Conservation (phyloP, 495 filamentous ascomycete species). For the Staphylotrichum longicolle region DNA sequence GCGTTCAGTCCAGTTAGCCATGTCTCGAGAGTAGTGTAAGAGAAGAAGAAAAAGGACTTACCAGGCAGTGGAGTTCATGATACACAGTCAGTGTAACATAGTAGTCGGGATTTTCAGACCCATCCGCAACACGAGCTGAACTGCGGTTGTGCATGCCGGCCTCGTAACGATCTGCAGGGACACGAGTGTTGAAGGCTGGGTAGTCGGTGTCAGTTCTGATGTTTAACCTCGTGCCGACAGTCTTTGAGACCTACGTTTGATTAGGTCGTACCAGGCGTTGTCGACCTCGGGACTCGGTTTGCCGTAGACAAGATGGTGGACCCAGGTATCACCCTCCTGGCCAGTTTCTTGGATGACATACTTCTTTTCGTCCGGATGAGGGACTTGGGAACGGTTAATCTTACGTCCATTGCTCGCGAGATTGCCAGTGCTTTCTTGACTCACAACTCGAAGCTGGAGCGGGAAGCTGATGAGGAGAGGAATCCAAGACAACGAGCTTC, state of each 20-base stretch:
- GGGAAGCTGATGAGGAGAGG: background rate
- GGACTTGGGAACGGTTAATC: slow-evolving; percentile 8
- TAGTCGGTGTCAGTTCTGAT: background rate
- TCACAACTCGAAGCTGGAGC: slow-evolving; percentile 9
- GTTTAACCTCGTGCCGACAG: background rate
- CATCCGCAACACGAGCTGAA: slow-evolving; percentile 8
- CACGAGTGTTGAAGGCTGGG: slow-evolving; percentile 19
- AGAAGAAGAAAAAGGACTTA: background rate
- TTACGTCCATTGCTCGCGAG: background rate
- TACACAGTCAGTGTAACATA: slow-evolving; percentile 23
- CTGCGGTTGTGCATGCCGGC: slow-evolving; percentile 8
- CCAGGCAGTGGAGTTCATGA: slow-evolving; percentile 20
- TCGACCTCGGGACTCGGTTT: slow-evolving; percentile 16
- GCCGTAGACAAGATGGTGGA: slow-evolving; percentile 12
- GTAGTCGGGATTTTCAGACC: slow-evolving; percentile 12
- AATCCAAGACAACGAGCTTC: background rate
- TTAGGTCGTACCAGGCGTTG: slow-evolving; percentile 16
- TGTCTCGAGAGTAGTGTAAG: background rate
- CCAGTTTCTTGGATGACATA: slow-evolving; percentile 14
- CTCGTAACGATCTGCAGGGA: slow-evolving; percentile 13
- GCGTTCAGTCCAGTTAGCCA: background rate
- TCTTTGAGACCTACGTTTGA: slow-evolving; percentile 6
- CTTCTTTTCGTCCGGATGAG: slow-evolving; percentile 16
- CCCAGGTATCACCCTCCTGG: background rate
- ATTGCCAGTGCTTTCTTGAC: background rate